These are phyloP conservation scores for Colletotrichum sp. DNA, from an alignment of 2,329 filamentous ascomycete species.

Conservation along the genomic window DNA sequence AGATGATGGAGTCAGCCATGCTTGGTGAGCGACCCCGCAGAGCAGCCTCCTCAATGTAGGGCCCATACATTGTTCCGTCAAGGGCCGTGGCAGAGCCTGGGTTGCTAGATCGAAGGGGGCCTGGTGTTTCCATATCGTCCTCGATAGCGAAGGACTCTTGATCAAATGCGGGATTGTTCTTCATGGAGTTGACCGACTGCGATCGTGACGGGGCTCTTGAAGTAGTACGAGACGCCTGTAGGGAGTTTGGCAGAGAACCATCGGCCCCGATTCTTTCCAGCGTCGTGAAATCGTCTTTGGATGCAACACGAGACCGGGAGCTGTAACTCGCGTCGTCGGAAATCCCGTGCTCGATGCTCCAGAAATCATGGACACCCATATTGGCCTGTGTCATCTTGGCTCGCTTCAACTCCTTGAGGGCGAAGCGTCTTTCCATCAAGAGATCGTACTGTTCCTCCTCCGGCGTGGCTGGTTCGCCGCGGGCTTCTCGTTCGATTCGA, in stretches of 20 bases:
- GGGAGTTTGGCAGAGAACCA: constrained; percentile 42
- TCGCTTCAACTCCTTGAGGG: constrained; percentile 61
- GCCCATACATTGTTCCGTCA: constrained; percentile 79
- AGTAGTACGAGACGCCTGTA: constrained; percentile 42
- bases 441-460: constrained; percentile 67
- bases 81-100: constrained; percentile 62
- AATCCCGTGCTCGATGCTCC: constrained; percentile 84
- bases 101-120: constrained; percentile 54
- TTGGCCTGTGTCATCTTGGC: constrained; percentile 57
- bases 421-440: constrained; percentile 63
- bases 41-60: constrained; percentile 64
- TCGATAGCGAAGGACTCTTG: constrained; percentile 31
- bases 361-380: constrained; percentile 66
- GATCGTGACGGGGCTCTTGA: constrained; percentile 54
- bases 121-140: constrained; percentile 60
- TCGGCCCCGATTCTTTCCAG: constrained; percentile 32
- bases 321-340: constrained; percentile 53
- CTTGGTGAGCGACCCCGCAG: constrained; percentile 77
- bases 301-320: constrained; percentile 49
- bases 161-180: constrained; percentile 3
- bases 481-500: constrained; percentile 76
- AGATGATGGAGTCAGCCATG: constrained; percentile 77
- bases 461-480: constrained; percentile 60
- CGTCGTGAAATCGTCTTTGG: constrained; percentile 42
- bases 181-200: constrained; percentile 49